phyloP scores from a whole-genome alignment of 2,329 filamentous ascomycete genomes.

The Westerdykella ornata region DNA sequence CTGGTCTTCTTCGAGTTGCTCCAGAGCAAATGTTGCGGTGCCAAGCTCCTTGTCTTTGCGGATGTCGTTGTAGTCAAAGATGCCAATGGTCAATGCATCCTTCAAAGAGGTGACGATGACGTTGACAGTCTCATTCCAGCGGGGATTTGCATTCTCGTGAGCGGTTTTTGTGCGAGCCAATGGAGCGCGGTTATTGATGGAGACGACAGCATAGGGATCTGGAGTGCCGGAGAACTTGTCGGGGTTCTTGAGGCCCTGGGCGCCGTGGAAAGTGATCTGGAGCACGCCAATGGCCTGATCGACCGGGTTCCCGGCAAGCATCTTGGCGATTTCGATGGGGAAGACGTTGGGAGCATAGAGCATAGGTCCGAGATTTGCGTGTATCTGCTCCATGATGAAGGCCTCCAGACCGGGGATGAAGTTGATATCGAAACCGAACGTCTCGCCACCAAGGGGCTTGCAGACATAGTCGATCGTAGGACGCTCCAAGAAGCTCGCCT shows the following conservation, averaged over 20 bases:
- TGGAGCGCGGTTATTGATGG: constrained; percentile 72
- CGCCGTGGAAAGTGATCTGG: constrained; percentile 84
- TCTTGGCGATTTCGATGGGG: constrained; percentile 96
- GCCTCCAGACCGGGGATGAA: constrained; percentile 90
- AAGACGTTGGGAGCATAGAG: constrained; percentile 98
- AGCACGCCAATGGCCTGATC: constrained; percentile 94
- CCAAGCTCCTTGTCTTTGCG: constrained; percentile 96
- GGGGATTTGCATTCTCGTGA: constrained; percentile 74
- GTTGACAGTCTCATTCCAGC: constrained; percentile 96
- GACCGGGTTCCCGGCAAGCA: constrained; percentile 87
- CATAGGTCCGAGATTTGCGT: constrained; percentile 88
- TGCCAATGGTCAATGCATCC: constrained; percentile 74
- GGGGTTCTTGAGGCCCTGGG: constrained; percentile 85
- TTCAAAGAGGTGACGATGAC: constrained; percentile 88
- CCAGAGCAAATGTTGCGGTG: constrained; percentile 74
- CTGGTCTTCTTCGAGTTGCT: constrained; percentile 68
- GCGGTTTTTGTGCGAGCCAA: constrained; percentile 86
- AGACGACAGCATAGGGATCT: constrained; percentile 82
- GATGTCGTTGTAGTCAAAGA: constrained; percentile 92
- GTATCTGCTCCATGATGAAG: constrained; percentile 95
- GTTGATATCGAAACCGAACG: constrained; percentile 96
- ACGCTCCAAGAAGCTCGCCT: constrained; percentile 87
- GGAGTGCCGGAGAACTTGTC: constrained; percentile 89
- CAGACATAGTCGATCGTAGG: constrained; percentile 94
- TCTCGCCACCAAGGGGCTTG: constrained; percentile 93